Percentiles rank a stretch among this genome's conserved stretches.
phyloP scores from a whole-genome alignment of 306 rosid species.

The Castanea crenata region DNA sequence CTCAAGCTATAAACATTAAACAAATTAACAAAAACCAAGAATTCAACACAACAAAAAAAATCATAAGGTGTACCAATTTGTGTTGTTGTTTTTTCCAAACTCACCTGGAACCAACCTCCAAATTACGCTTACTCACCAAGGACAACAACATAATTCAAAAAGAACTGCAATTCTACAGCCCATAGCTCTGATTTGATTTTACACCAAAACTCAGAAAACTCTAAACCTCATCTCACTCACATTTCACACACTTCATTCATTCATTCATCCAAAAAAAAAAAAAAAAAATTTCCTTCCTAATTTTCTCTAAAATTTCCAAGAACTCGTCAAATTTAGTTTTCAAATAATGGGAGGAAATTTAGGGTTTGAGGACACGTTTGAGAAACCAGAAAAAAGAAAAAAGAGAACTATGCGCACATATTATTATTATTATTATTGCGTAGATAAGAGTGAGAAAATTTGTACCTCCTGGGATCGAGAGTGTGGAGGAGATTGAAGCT shows the following conservation, averaged over 20 bases:
- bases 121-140: conserved; percentile 85
- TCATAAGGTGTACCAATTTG: neutral
- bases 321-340: conserved; percentile 36
- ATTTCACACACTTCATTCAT: conserved; percentile 27
- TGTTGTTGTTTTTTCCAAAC: too few relatives aligned
- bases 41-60: neutral
- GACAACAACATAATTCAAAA: conserved; percentile 94
- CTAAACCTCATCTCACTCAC: conserved; percentile 19
- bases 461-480: conserved; percentile 51
- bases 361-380: conserved; percentile 42
- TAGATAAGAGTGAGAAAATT: neutral
- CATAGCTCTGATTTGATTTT: conserved; percentile 53
- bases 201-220: conserved; percentile 34
- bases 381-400: conserved; percentile 8
- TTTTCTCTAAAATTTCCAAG: neutral
- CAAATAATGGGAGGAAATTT: conserved; percentile 15
- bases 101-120: conserved; percentile 98
- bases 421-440: too few relatives aligned
- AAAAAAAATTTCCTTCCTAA: too few relatives aligned
- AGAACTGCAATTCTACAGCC: conserved; percentile 52
- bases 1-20: too few relatives aligned
- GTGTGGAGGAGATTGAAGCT: conserved; percentile 51
- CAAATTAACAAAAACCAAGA: too few relatives aligned
- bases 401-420: neutral
- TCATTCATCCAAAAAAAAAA: too few relatives aligned